phyloP scores from a whole-genome alignment of 768 basidiomycete species.

The Dioszegia crocea region DNA sequence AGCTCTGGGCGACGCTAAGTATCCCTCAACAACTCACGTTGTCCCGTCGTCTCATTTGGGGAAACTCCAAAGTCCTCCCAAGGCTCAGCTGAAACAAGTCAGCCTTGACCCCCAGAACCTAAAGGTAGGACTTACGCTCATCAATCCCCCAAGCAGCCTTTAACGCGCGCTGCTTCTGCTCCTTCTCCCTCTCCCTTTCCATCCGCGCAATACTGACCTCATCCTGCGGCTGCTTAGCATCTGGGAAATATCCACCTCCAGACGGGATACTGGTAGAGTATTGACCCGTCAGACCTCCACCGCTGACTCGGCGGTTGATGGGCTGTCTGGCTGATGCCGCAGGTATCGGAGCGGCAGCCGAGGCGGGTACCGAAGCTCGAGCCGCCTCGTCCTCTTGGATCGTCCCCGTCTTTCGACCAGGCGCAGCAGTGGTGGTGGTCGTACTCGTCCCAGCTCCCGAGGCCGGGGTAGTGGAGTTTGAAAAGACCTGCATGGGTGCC shows the following conservation, averaged over 20 bases:
- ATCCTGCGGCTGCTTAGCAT: slow-evolving; percentile 21
- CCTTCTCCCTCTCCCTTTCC: slow-evolving; percentile 41
- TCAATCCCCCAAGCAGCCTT: slow-evolving; percentile 50
- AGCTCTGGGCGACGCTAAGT: no score
- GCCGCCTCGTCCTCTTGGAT: not conserved
- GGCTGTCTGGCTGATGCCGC: slow-evolving; percentile 2
- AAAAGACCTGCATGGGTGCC: slow-evolving; percentile 48
- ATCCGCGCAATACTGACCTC: slow-evolving; percentile 35
- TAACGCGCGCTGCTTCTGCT: slow-evolving; percentile 44
- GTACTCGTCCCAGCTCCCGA: slow-evolving; percentile 14
- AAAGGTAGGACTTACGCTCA: slow-evolving; percentile 35
- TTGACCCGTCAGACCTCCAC: slow-evolving; percentile 44
- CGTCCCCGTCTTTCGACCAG: not conserved
- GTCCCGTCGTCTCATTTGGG: slow-evolving; percentile 27
- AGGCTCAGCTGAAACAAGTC: slow-evolving; percentile 41
- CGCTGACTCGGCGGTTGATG: slow-evolving; percentile 17
- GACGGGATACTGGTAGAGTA: slow-evolving; percentile 48
- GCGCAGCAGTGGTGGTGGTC: slow-evolving; percentile 10
- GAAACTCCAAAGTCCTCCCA: slow-evolving; percentile 47
- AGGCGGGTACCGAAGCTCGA: no score
- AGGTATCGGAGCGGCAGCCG: not conserved
- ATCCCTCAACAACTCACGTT: slow-evolving; percentile 40
- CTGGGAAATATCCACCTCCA: slow-evolving; percentile 46
- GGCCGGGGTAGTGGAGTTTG: slow-evolving; percentile 3
- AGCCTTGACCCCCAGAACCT: not conserved